A percentile compares a stretch with the other conserved stretches of the same genome.
phyloP scores from a whole-genome alignment of 192 early-diverging fungal species.

The Rhizophagus sp. region DNA sequence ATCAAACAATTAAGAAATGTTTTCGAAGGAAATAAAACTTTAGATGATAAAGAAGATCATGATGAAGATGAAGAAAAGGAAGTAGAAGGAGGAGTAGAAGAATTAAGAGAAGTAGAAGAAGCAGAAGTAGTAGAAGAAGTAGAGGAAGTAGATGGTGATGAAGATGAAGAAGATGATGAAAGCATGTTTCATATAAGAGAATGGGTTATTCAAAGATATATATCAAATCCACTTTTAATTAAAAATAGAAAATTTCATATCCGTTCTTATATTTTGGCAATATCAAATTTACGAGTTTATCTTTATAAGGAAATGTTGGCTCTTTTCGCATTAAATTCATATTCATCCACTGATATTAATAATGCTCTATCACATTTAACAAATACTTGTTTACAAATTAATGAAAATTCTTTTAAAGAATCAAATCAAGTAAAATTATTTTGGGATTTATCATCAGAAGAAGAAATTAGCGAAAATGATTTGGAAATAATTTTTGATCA shows the following conservation, averaged over 20 bases:
- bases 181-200: constrained; percentile 61
- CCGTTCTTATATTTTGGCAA: constrained; percentile 61
- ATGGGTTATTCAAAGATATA: constrained; percentile 70
- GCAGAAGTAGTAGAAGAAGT: too few species aligned
- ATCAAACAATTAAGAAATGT: constrained; percentile 48
- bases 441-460: constrained; percentile 46
- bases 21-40: constrained; percentile 38
- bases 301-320: constrained; percentile 66
- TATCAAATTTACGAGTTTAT: constrained; percentile 58
- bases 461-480: constrained; percentile 34
- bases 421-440: constrained; percentile 53
- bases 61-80: too few species aligned
- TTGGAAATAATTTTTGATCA: constrained; percentile 53
- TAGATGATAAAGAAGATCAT: constrained; percentile 44
- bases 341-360: constrained; percentile 42
- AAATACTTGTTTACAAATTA: constrained; percentile 66
- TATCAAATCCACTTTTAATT: constrained; percentile 56
- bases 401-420: constrained; percentile 38
- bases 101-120: too few species aligned
- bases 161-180: constrained; percentile 40
- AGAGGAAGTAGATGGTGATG: constrained; percentile 30
- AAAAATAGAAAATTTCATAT: constrained; percentile 66
- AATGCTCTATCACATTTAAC: constrained; percentile 59
- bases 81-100: too few species aligned
- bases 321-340: constrained; percentile 59